Evolutionary conservation across 1,284 basidiomycete species (phyloP).

Genomic region (Polyporus tsugae): DNA sequence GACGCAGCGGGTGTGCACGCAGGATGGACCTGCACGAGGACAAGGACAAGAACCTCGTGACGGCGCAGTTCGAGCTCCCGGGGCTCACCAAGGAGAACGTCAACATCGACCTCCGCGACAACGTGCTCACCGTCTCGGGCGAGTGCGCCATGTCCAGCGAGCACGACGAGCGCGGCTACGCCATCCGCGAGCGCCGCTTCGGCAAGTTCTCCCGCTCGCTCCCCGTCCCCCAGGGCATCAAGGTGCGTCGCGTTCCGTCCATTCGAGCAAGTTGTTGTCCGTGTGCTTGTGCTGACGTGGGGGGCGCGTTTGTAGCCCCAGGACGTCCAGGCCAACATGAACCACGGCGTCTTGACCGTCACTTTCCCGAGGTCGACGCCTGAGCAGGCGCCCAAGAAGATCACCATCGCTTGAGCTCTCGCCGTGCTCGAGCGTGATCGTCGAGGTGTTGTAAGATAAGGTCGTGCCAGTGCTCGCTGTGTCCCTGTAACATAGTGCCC

Average conservation of each 20-base stretch:
- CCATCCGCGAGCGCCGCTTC: slow-evolving; percentile 57
- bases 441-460: not conserved
- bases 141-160: slow-evolving; percentile 45
- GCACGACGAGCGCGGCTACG: slow-evolving; percentile 51
- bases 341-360: slow-evolving; percentile 52
- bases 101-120: slow-evolving; percentile 50
- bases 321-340: slow-evolving; percentile 53
- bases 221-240: slow-evolving; percentile 54
- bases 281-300: slow-evolving; percentile 10
- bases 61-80: slow-evolving; percentile 58
- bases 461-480: not conserved
- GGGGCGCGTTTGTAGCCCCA: slow-evolving; percentile 41
- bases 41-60: slow-evolving; percentile 48
- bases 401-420: slow-evolving; percentile 43
- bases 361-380: slow-evolving; percentile 52
- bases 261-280: not conserved
- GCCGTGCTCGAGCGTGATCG: not conserved
- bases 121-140: slow-evolving; percentile 53
- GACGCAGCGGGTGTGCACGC: not conserved
- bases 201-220: slow-evolving; percentile 57
- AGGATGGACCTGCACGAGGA: slow-evolving; percentile 60
- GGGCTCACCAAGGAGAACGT: slow-evolving; percentile 54
- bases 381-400: slow-evolving; percentile 46
- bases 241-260: slow-evolving; percentile 43
- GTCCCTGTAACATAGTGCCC: not conserved